Evolutionary conservation across 2,329 filamentous ascomycete species (phyloP), one percentile per base, ranked within the genome.

Genomic region (Cladophialophora yegresii): DNA sequence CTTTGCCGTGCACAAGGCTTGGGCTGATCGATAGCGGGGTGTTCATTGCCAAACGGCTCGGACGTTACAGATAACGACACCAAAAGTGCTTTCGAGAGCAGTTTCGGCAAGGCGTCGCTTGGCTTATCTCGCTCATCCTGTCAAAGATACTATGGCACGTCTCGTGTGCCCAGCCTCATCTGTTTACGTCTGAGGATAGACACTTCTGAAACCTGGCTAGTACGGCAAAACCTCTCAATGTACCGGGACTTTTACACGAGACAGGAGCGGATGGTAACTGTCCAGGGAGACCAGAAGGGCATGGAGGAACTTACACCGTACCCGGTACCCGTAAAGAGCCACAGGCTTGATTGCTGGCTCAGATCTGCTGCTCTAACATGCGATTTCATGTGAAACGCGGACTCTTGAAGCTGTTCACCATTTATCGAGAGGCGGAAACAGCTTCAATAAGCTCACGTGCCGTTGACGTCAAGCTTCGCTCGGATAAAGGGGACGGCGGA

Each of bases 401-500:
- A 7, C 36, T 12, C 36, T 43, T 43, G 36, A 43, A 43, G 36
- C 36, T n/a, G 8, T 43, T 43, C 36, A 43, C 36, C 36, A 43
- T 40, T 40, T 1, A 40, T 43, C 36, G 36, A 43, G n/a, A 20
- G 36, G n/a, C 36, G 47, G 16, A 43, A 43, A 50, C 10, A 26
- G 8, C 47, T 20, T 22, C 47, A 23, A 28, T 8, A 13, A 50
- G 4, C 47, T 50, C 47, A 50, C 47, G 47, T 50, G 47, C 47
- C 13, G 20, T 50, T 50, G 47, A 50, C 47, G 20, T 50, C 47
- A 50, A 50, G 47, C 47, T 50, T 23, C 20, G 20, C 16, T 28
- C 47, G 47, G 47, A 28, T 50, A 50, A 50, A 50, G 22, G 47
- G 47, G 47, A 43, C 47, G 47, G 47, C 47, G 47, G 47, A 22